phyloP scores from a whole-genome alignment of 2,329 filamentous ascomycete genomes.

The Trichoderma sp. region DNA sequence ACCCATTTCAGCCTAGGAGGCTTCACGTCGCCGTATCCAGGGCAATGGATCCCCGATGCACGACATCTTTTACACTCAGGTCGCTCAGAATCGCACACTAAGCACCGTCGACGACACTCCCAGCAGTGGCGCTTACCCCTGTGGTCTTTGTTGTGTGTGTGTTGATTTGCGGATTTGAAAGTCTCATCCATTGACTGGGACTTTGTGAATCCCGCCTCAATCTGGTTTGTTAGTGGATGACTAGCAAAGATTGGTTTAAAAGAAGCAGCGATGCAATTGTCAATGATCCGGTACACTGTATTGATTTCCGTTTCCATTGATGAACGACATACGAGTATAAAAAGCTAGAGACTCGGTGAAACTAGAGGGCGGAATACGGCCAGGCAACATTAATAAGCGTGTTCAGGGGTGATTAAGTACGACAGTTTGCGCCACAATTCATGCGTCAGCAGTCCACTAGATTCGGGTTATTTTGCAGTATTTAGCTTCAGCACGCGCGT shows the following conservation, averaged over 20 bases:
- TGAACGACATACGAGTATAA: neutral
- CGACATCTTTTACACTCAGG: neutral
- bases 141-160: neutral
- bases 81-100: neutral
- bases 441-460: neutral
- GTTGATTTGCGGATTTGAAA: neutral
- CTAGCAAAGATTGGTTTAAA: neutral
- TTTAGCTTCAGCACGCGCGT: neutral
- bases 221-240: neutral
- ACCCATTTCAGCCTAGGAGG: neutral
- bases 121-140: neutral
- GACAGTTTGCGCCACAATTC: neutral
- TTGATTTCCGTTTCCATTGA: neutral
- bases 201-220: no score
- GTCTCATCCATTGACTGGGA: neutral
- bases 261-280: neutral
- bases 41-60: neutral
- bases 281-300: neutral
- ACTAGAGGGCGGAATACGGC: neutral
- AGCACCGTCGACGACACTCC: neutral
- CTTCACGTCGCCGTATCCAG: neutral
- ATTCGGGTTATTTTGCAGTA: neutral
- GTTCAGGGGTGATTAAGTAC: neutral
- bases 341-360: neutral
- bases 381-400: neutral